Evolutionary conservation across 495 filamentous ascomycete genomes (phyloP).

Genomic region (Hypoxylon fragiforme): DNA sequence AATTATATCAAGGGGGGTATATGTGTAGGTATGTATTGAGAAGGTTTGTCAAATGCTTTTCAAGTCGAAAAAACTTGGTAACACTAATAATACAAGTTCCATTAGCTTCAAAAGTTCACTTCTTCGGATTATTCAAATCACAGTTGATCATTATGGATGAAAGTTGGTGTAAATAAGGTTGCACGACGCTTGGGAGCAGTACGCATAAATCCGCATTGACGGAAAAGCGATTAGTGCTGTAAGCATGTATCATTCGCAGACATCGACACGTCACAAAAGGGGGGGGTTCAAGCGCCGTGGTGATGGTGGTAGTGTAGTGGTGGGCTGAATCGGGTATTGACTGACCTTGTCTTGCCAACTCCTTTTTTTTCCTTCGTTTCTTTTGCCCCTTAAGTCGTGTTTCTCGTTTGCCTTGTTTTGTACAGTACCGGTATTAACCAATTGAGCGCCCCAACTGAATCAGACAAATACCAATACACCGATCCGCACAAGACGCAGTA

Average conservation of each 20-base stretch:
- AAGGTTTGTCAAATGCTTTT: constrained; percentile 13
- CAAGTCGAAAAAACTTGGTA: constrained; percentile 16
- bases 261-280: constrained; percentile 40
- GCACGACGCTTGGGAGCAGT: constrained; percentile 3
- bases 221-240: constrained; percentile 17
- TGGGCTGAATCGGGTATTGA: constrained; percentile 34
- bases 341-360: constrained; percentile 37
- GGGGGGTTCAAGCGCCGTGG: constrained; percentile 18
- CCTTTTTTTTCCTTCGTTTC: constrained; percentile 18
- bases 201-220: constrained; percentile 27
- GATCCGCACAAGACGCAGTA: background rate
- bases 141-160: constrained; percentile 12
- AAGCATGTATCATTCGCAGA: constrained; percentile 28
- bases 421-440: constrained; percentile 9
- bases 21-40: too few relatives aligned
- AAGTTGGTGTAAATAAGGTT: constrained; percentile 4
- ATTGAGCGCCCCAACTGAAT: constrained; percentile 6
- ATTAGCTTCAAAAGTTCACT: constrained; percentile 14
- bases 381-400: background rate
- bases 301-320: constrained; percentile 1
- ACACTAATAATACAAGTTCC: constrained; percentile 22
- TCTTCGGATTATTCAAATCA: constrained; percentile 4
- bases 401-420: constrained; percentile 8
- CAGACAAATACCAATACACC: background rate
- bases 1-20: constrained; percentile 6